Evolutionary conservation across 2,329 filamentous ascomycete genomes (phyloP), one percentile per base, ranked within the genome.

Genomic region (Ophiostoma montium): DNA sequence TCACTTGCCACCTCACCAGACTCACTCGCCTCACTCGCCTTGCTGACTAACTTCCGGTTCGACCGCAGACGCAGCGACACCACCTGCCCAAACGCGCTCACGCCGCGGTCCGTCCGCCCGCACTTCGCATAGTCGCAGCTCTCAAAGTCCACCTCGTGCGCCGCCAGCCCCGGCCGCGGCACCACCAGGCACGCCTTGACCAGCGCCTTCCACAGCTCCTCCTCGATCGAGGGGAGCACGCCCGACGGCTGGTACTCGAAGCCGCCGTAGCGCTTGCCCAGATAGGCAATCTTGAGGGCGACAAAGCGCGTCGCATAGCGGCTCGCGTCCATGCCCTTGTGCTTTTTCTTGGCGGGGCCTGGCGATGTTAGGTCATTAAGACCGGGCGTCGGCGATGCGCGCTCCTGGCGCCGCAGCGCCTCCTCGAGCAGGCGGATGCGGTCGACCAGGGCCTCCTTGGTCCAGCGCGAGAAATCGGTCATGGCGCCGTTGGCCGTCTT

Each of bases 11-110:
- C n/a, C 38, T 53, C 50, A 33, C 13, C n/a, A 5, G 11, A 27
- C 54, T 19, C 50, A 15, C 33, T 27, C n/a, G n/a, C n/a, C n/a
- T n/a, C n/a, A n/a, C n/a, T n/a, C 3, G 48, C 44, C 30, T 46
- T 49, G 15, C 47, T 46, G 12, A 19, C 48, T n/a, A 16, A 15
- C 36, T 41, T 30, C 39, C 30, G 30, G 58, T 84, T 84, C 64
- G 89, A 95, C 61, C 90, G 74, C 15, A 98, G 81, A 49, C 83
- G 70, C 36, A 98, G 67, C 1, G 81, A 84, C 59, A 98, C 80
- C 50, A 98, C 92, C 68, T 98, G 92, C 0, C 92, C 92, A 67
- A 98, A 98, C 3, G 92, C 89, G 64, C 88, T 95, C 33, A 98
- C 92, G 12, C 92, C 92, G 48, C 80, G 75, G 62, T 98, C 92